phyloP scores from a whole-genome alignment of 1,284 basidiomycete species.

The Malassezia obtusa region DNA sequence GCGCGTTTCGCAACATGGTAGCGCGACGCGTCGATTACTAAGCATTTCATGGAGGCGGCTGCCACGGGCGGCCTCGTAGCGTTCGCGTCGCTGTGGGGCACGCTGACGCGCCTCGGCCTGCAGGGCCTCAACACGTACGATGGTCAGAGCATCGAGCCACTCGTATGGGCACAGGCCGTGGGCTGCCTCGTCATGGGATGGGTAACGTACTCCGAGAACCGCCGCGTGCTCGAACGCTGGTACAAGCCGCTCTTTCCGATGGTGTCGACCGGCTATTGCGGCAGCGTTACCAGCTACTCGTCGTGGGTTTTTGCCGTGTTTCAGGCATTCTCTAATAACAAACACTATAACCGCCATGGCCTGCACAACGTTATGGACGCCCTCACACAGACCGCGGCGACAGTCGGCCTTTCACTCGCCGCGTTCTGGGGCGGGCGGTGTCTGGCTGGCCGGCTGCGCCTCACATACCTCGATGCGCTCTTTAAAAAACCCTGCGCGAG shows the following conservation, averaged over 20 bases:
- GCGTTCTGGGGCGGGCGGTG: constrained; percentile 22
- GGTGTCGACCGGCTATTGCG: constrained; percentile 85
- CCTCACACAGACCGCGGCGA: constrained; percentile 34
- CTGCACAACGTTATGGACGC: constrained; percentile 58
- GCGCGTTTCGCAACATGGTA: neutral
- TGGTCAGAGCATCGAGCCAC: constrained; percentile 66
- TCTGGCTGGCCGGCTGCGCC: constrained; percentile 9
- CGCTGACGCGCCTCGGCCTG: constrained; percentile 48
- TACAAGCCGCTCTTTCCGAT: constrained; percentile 64
- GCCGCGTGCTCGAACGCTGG: constrained; percentile 22
- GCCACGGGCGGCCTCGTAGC: constrained; percentile 40
- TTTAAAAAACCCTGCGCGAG: too few relatives aligned
- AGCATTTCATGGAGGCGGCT: neutral
- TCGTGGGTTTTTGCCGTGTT: constrained; percentile 87
- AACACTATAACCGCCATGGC: constrained; percentile 57
- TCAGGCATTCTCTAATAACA: constrained; percentile 68
- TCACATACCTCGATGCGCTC: too few relatives aligned
- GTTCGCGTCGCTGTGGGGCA: constrained; percentile 49
- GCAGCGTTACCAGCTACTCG: constrained; percentile 90
- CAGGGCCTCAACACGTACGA: constrained; percentile 55
- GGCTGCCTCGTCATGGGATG: constrained; percentile 77
- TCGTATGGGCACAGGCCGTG: constrained; percentile 75
- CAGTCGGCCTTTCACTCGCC: constrained; percentile 28
- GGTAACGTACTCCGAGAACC: constrained; percentile 39
- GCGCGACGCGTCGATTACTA: neutral